phyloP scores from a whole-genome alignment of 345 rosid genomes.

The Ceriops zippeliana region DNA sequence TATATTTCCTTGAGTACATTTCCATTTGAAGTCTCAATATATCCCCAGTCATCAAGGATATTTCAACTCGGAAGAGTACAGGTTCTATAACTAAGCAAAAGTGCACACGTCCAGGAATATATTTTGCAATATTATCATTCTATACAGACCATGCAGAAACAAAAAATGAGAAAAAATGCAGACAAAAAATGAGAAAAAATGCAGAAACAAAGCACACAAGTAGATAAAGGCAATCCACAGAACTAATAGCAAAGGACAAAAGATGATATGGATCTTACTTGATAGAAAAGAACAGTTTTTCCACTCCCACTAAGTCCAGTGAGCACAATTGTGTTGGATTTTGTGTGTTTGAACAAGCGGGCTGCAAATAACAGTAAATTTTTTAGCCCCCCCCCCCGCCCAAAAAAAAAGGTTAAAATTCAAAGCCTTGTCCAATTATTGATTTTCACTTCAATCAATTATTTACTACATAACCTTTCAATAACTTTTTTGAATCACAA shows the following conservation, averaged over 20 bases:
- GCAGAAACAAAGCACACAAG: not conserved
- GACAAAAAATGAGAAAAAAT: not conserved
- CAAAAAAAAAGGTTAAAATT: not conserved
- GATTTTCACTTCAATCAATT: not conserved
- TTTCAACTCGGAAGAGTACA: not conserved
- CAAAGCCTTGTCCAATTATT: not conserved
- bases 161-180: not conserved
- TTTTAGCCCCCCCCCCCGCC: not conserved
- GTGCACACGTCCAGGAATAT: not conserved
- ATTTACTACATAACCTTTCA: too few species aligned
- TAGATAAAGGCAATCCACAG: not conserved
- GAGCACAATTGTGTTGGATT: constrained; percentile 66
- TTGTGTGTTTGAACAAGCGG: constrained; percentile 49
- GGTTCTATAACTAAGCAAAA: not conserved
- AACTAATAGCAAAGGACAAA: not conserved
- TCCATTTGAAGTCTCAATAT: not conserved
- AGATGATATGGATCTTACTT: constrained; percentile 35
- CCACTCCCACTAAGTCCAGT: constrained; percentile 85
- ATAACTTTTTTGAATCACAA: too few species aligned
- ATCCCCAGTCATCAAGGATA: not conserved
- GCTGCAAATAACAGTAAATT: constrained; percentile 33
- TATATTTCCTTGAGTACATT: not conserved
- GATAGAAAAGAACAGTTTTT: constrained; percentile 76
- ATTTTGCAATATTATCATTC: not conserved
- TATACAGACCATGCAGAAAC: not conserved